Evolutionary conservation across 106 monocot genomes (phyloP), one percentile per base, ranked within the genome.

Genomic region (Dendrobium chrysotoxum): DNA sequence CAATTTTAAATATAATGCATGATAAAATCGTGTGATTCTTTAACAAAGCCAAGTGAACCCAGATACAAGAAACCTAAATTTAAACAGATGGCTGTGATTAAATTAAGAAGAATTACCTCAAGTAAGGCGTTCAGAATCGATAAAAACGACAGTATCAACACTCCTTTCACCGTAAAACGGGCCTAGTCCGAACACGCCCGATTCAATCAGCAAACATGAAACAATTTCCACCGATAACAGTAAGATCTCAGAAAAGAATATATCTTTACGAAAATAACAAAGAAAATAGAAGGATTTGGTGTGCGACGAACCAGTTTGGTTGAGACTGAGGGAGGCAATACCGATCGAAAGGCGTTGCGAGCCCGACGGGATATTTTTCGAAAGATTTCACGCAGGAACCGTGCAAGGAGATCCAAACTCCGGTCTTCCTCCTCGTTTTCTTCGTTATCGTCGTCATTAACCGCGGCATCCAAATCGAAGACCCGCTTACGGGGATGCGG

Each of bases 121-220:
- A 97, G 92, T 45, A 97, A 87, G 26, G 92, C 94, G 80, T 94
- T 94, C 12, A 94, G 80, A 84, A 92, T 92, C 96, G 92, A 97
- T n/a, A 97, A 68, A 61, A 88, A 94, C 7, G 92, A 81, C 80
- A 94, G 87, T 64, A 97, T 84, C 54, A 97, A 45, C 16, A 89
- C 83, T 45, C 96, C 96, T 80, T 94, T 86, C 13, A 97, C 96
- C 23, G 92, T 85, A 81, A 97, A 97, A 9, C 86, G 61, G 41
- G 94, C 96, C 96, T 97, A 82, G 11, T 61, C 45, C 40, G 67
- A 77, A 38, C 26, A 40, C 10, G 40, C 20, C 57, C 11, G 38
- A 58, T 15, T 17, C 21, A 40, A 38, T 54, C 20, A 78, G 7
- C 10, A 26, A 78, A 64, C 50, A 23, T 21, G 21, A 21, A 78